A percentile compares a stretch with the other conserved stretches of the same genome.
Conservation (phyloP, 169 alveolate genomes). For the Plasmodium relictum region DNA sequence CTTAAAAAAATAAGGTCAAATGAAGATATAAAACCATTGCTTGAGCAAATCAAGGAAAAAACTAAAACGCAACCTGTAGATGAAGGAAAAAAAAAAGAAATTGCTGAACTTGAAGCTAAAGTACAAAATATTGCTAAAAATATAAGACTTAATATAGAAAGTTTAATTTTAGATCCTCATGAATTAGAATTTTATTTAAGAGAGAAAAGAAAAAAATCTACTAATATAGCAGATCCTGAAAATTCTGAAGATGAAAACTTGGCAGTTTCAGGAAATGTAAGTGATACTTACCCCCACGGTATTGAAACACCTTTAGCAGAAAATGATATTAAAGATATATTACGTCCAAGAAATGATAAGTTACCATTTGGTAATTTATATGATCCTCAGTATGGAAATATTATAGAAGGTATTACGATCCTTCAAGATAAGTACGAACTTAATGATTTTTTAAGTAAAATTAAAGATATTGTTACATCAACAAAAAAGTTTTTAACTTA, state of each 20-base stretch:
- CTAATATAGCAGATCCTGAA: background rate
- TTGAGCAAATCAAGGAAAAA: background rate
- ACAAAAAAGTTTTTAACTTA: background rate
- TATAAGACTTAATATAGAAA: conserved; percentile 24
- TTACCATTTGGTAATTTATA: conserved; percentile 19
- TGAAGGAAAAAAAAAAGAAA: background rate
- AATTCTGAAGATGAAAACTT: too few species aligned
- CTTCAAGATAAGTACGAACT: background rate
- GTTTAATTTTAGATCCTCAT: conserved; percentile 22
- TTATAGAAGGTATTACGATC: background rate
- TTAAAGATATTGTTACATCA: background rate
- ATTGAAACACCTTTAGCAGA: conserved; percentile 13
- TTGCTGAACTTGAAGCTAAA: conserved; percentile 3
- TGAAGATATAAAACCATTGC: conserved; percentile 14
- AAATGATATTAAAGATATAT: background rate
- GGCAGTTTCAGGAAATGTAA: background rate
- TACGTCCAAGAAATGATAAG: background rate
- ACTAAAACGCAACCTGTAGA: background rate
- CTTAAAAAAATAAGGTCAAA: conserved; percentile 18
- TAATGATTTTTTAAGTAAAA: background rate
- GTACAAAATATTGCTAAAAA: conserved; percentile 45
- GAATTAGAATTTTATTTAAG: conserved; percentile 57
- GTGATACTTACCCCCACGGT: conserved; percentile 35
- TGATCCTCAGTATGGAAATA: background rate
- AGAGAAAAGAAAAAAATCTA: conserved; percentile 31